Evolutionary conservation across 352 stramenopile genomes (phyloP).

Genomic region (Pythium vanterpoolii): DNA sequence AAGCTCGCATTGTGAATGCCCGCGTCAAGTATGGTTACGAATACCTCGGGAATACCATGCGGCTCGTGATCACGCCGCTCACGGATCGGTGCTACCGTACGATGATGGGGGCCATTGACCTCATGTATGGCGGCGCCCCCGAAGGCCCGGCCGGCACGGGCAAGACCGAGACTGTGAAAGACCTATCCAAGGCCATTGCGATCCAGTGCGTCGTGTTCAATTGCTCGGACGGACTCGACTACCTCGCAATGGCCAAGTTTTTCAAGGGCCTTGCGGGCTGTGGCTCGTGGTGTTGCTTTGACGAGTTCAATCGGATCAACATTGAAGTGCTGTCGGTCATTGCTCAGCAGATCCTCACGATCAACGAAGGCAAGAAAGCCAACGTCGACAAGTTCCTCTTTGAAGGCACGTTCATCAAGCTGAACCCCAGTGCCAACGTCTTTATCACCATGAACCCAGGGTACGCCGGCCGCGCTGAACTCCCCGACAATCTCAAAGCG

Average conservation of each 20-base stretch:
- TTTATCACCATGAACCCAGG: constrained; percentile 92
- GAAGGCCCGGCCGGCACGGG: constrained; percentile 91
- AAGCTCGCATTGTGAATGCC: constrained; percentile 88
- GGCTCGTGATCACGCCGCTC: constrained; percentile 87
- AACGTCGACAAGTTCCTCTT: constrained; percentile 83
- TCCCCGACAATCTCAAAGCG: constrained; percentile 81
- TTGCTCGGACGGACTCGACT: constrained; percentile 92
- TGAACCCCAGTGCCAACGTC: constrained; percentile 86
- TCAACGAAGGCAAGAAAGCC: constrained; percentile 85
- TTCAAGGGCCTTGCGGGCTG: constrained; percentile 94
- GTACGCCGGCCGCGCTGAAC: constrained; percentile 82
- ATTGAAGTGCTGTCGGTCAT: constrained; percentile 88
- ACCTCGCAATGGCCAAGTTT: constrained; percentile 94
- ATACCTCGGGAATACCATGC: constrained; percentile 86
- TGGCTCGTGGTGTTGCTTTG: constrained; percentile 90
- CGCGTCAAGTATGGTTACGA: constrained; percentile 87
- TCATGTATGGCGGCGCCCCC: constrained; percentile 86
- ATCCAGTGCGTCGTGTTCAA: constrained; percentile 96
- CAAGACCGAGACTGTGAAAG: constrained; percentile 96
- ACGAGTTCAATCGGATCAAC: constrained; percentile 90
- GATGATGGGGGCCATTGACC: constrained; percentile 86
- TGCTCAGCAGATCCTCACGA: constrained; percentile 89
- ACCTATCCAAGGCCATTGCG: constrained; percentile 92
- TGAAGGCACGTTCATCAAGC: constrained; percentile 91
- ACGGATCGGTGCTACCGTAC: constrained; percentile 89